Base-by-base conservation (phyloP, 352 stramenopile species). In the Phytopythium vexans region DNA sequence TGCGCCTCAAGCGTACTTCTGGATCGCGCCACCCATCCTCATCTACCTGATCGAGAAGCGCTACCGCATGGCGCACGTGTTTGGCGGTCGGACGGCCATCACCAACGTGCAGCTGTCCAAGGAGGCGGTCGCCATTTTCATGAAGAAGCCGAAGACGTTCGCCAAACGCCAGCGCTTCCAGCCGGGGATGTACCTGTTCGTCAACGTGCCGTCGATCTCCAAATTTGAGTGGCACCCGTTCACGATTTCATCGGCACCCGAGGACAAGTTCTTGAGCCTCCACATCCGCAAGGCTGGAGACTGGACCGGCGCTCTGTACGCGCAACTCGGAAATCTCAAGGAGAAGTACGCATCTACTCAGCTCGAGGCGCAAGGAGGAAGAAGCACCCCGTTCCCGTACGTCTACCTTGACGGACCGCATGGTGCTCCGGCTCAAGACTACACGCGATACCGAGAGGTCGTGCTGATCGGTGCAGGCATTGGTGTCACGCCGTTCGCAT, bases 171-270 rank as follows among this genome's bases (percentile, higher is more conserved):
- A 12, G n/a, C 34, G 15, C 31, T 32, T 55, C 8, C 37, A 46
- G 32, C 49, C 49, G 6, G 49, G 49, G 1, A 48, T 48, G 49
- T 93, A 89, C 68, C 56, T 81, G 6, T 89, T 88, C 45, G 31
- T 93, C n/a, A 68, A 85, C 36, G 59, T 89, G 4, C 70, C 73
- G 8, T 48, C 42, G 11, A 58, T 95, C 46, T 87, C 76, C 11
- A 32, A 54, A 3, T 38, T 75, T 8, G 70, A 93, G 62, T 95
- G 82, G 85, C 85, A 93, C 68, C 81, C 85, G 31, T 94, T 93
- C 65, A 92, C 67, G 10, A 54, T 94, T 16, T 72, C 71, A 8
- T 89, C 75, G 1, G 69, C 69, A 2, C 73, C 74, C 2, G 47
- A 70, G 6, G 77, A 91, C 47, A 36, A 70, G 7, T 53, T 65